Evolutionary conservation across 495 filamentous ascomycete genomes (phyloP).

Genomic region (Hypoxylon crocopeplum): DNA sequence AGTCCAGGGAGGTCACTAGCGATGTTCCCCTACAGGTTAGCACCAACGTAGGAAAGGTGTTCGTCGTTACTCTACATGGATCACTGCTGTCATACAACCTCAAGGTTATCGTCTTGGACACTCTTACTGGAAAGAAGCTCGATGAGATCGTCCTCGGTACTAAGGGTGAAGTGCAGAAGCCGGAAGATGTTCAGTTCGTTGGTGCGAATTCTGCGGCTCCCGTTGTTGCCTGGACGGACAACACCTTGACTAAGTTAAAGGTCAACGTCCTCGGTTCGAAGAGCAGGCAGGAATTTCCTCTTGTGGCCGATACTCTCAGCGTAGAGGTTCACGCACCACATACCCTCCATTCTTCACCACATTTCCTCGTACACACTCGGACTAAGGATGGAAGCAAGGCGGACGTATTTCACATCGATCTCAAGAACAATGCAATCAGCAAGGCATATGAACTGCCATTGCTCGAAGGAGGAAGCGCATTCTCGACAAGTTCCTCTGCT

Average conservation of each 20-base stretch:
- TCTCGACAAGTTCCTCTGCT: slow-evolving; percentile 77
- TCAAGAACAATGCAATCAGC: slow-evolving; percentile 65
- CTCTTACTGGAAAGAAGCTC: slow-evolving; percentile 68
- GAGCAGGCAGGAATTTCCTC: slow-evolving; percentile 57
- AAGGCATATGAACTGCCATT: slow-evolving; percentile 80
- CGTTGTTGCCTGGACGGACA: slow-evolving; percentile 83
- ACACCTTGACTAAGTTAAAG: slow-evolving; percentile 68
- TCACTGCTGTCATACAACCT: slow-evolving; percentile 71
- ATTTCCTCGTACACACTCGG: slow-evolving; percentile 86
- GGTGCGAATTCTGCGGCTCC: slow-evolving; percentile 84
- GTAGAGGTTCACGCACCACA: slow-evolving; percentile 78
- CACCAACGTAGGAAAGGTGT: slow-evolving; percentile 74
- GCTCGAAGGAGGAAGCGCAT: slow-evolving; percentile 70
- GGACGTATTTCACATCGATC: slow-evolving; percentile 83
- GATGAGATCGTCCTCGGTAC: slow-evolving; percentile 71
- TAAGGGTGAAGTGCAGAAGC: slow-evolving; percentile 71
- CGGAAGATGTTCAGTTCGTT: slow-evolving; percentile 76
- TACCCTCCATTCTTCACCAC: slow-evolving; percentile 69
- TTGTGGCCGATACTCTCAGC: slow-evolving; percentile 65
- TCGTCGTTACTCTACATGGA: slow-evolving; percentile 77
- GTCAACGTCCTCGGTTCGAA: slow-evolving; percentile 84
- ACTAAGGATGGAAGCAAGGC: slow-evolving; percentile 75
- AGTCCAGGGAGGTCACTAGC: slow-evolving; percentile 68
- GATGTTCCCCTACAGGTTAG: slow-evolving; percentile 82
- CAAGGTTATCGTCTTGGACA: slow-evolving; percentile 74